Percentiles rank a stretch among this genome's conserved stretches.
Conservation (phyloP, 129 eudicot genomes). For the carrot (Daucus carota) region DH1_v3.0 NC_030389.2:26785001-26785500, state of each 20-base stretch:
- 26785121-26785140: constrained; percentile 85
- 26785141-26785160: constrained; percentile 89
- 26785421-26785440: too few species aligned
- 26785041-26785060: constrained; percentile 54
- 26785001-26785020: background rate
- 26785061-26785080: constrained; percentile 96
- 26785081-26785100: constrained; percentile 54
- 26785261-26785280: background rate
- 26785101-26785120: constrained; percentile 88
- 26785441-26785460: too few species aligned
- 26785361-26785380: too few species aligned
- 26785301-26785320: too few species aligned
- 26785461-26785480: too few species aligned
- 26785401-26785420: too few species aligned
- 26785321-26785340: too few species aligned
- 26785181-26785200: constrained; percentile 28
- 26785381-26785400: too few species aligned
- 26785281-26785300: background rate
- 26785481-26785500: too few species aligned
- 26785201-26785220: background rate
- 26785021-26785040: background rate
- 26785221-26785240: background rate
- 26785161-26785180: constrained; percentile 81
- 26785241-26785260: background rate
- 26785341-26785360: too few species aligned